Evolutionary conservation across 1,139 yeast species (phyloP).

Genomic region (Suhomyces bolitotheri): DNA sequence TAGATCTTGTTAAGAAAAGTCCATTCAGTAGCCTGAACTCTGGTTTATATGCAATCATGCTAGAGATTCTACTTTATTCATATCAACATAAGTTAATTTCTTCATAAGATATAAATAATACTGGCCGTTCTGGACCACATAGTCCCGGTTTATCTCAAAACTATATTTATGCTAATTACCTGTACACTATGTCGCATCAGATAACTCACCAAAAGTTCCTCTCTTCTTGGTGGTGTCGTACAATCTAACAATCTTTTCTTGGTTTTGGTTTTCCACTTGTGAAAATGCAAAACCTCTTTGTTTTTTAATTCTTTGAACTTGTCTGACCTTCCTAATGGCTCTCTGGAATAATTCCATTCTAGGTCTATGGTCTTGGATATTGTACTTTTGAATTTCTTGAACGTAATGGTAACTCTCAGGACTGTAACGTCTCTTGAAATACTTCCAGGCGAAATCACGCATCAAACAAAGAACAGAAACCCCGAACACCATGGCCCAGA

Average conservation of each 20-base stretch:
- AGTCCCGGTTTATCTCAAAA: no score
- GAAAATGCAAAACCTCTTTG: conserved; percentile 99
- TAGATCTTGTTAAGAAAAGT: no score
- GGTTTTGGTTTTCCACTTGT: conserved; percentile 91
- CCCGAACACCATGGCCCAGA: conserved; percentile 82
- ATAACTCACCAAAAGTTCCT: conserved; percentile 52
- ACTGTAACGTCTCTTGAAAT: conserved; percentile 82
- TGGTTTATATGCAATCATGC: no score
- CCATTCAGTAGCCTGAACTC: no score
- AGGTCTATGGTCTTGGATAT: conserved; percentile 91
- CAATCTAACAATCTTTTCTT: conserved; percentile 85
- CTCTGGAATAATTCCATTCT: conserved; percentile 95
- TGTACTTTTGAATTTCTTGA: conserved; percentile 95
- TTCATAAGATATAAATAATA: no score
- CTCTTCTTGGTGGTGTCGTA: conserved; percentile 85
- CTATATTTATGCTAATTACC: no score
- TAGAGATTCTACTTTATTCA: no score
- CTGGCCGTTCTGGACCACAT: no score
- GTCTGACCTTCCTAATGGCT: conserved; percentile 95
- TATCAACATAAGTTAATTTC: no score
- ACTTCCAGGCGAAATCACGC: conserved; percentile 93
- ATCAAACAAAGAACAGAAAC: conserved; percentile 75
- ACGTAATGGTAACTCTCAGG: conserved; percentile 95
- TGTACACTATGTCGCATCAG: conserved; percentile 19
- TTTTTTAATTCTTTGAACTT: conserved; percentile 95